Evolutionary conservation across 306 rosid genomes (phyloP), one percentile per base, ranked within the genome.

Genomic region (Parietaria judaica): DNA sequence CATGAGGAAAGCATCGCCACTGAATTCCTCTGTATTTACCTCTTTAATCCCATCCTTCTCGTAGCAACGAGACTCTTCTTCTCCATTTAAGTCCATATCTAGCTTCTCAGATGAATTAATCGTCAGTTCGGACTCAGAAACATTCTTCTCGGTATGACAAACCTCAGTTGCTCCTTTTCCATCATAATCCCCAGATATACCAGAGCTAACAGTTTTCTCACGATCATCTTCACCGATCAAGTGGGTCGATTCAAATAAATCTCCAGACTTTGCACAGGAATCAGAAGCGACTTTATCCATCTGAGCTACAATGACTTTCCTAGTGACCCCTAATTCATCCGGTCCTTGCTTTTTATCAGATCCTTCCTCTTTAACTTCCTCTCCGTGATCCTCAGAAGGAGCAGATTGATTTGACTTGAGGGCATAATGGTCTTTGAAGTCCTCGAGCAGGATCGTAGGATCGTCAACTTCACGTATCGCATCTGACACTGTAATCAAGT

Each of bases 371-470:
- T 65, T 58, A 39, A 65, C 53, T 54, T 54, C 75, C 53, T 54
- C 80, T 69, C 66, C 76, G 67, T 68, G 60, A 41, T 59, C 68
- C 64, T 66, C 48, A 46, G 67, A 35, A 53, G 65, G 71, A 36
- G 60, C 44, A 70, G 73, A 48, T 64, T 69, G 73, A 52, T 80
- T 67, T 17, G 57, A 43, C 39, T 64, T 70, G 51, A 54, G 58
- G 43, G 34, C 76, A 48, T 79, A 50, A 37, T 45, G 76, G 61
- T 70, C 71, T 72, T 64, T 65, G 41, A 70, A 79, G 66, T 68
- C 72, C 74, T 76, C 78, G 62, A 74, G 65, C 64, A 66, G 44
- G 31, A 58, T 58, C 51, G 51, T 78, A 64, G 77, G 72, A 74
- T 54, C 70, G 39, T 86, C 71, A 53, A 56, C 74, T 58, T 43